These are phyloP conservation scores for Backusella psychrophila DNA, from an alignment of 192 early-diverging fungal genomes.

Conservation along the genomic window DNA sequence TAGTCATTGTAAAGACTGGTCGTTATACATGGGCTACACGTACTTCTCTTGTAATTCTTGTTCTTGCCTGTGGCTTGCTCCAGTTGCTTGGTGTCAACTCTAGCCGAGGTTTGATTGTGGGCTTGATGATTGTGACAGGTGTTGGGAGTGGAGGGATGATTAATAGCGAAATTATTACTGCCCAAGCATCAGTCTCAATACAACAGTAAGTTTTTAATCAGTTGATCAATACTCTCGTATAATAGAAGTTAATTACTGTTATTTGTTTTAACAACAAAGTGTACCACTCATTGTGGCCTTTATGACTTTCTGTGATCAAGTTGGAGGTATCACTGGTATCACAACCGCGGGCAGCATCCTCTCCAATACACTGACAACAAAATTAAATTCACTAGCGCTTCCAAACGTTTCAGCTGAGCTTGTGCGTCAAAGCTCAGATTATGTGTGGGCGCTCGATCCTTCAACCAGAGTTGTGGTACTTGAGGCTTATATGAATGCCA, in stretches of 20 bases:
- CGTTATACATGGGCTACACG: conserved; percentile 31
- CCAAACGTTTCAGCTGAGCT: conserved; percentile 13
- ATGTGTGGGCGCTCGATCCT: conserved; percentile 11
- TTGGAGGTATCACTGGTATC: conserved; percentile 43
- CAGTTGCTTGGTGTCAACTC: conserved; percentile 15
- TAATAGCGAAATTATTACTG: conserved; percentile 33
- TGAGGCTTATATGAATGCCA: conserved; percentile 25
- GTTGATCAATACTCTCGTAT: background rate
- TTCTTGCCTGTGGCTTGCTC: conserved; percentile 23
- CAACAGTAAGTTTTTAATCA: conserved; percentile 25
- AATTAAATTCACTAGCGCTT: conserved; percentile 15
- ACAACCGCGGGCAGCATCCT: conserved; percentile 66
- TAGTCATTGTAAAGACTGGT: conserved; percentile 31
- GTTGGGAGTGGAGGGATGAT: conserved; percentile 34
- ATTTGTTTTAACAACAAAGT: background rate
- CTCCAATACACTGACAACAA: conserved; percentile 45
- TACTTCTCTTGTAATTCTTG: conserved; percentile 10
- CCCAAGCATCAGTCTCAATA: conserved; percentile 29
- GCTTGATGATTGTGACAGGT: conserved; percentile 32
- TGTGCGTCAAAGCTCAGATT: conserved; percentile 28
- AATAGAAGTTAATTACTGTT: background rate
- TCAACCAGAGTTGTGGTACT: conserved; percentile 13
- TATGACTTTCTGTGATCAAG: conserved; percentile 34
- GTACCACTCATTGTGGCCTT: conserved; percentile 31
- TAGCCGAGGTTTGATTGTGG: conserved; percentile 28